Percentiles rank a stretch among this genome's conserved stretches.
Conservation (phyloP, 2,329 filamentous ascomycete species). For the Neonectria hederae region DNA sequence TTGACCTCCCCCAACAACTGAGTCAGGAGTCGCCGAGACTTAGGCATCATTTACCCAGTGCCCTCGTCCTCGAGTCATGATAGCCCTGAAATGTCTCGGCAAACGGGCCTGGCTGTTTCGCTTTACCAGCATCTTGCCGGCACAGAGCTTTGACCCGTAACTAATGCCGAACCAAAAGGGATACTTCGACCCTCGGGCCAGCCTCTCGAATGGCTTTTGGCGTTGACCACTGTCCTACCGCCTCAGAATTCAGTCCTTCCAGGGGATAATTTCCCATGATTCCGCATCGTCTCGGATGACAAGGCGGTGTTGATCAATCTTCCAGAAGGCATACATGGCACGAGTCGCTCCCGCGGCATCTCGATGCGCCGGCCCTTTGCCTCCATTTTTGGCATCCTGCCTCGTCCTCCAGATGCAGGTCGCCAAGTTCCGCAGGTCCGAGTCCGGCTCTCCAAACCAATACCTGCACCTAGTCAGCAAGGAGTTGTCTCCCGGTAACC, state of each 20-base stretch:
- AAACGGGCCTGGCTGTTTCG: no score
- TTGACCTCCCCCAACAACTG: neutral
- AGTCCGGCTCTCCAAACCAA: conserved; percentile 84
- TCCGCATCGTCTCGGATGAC: conserved; percentile 72
- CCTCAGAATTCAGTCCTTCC: conserved; percentile 50
- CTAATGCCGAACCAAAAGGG: neutral
- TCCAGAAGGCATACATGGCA: conserved; percentile 72
- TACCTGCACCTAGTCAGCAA: conserved; percentile 63
- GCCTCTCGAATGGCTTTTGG: neutral
- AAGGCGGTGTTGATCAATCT: conserved; percentile 75
- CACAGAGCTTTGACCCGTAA: neutral
- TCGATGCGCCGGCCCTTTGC: conserved; percentile 66
- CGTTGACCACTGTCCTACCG: neutral
- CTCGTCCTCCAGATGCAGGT: conserved; percentile 76
- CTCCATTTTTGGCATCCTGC: conserved; percentile 68
- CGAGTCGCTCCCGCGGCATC: conserved; percentile 73
- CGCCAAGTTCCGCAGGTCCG: conserved; percentile 78
- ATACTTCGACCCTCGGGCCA: neutral
- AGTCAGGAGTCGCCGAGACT: neutral
- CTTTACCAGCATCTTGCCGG: neutral
- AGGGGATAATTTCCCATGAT: conserved; percentile 71
- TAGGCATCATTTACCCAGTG: neutral
- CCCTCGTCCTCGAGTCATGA: neutral
- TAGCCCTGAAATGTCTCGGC: neutral
- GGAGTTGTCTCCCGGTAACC: neutral